Conservation (phyloP, 1,284 basidiomycete genomes). For the Naganishia sp. region DNA sequence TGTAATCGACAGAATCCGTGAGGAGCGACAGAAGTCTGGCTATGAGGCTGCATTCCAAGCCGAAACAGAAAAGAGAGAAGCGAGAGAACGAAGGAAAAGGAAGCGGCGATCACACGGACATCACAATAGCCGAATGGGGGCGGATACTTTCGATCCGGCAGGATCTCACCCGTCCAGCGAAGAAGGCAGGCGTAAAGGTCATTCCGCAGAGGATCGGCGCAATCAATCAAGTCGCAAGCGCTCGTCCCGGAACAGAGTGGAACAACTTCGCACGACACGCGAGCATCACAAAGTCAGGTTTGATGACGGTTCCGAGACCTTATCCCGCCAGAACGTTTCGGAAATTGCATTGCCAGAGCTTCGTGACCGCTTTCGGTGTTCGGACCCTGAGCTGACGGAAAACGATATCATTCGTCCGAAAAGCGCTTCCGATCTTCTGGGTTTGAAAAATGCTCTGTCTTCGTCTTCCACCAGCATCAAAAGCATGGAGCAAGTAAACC, state of each 20-base stretch:
- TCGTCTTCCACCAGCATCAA: conserved; percentile 23
- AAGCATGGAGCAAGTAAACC: conserved; percentile 1
- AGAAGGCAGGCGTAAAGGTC: conserved; percentile 5
- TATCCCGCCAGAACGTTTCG: not conserved
- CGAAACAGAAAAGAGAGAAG: conserved; percentile 26
- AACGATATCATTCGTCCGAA: conserved; percentile 44
- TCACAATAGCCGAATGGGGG: not conserved
- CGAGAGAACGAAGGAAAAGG: conserved; percentile 12
- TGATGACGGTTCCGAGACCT: not conserved
- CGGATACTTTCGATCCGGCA: not conserved
- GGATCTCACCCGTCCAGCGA: not conserved
- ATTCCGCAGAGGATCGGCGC: not conserved
- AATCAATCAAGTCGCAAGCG: conserved; percentile 3
- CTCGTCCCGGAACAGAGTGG: conserved; percentile 1
- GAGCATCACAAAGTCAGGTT: conserved; percentile 16
- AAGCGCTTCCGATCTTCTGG: conserved; percentile 49
- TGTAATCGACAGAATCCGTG: conserved; percentile 24
- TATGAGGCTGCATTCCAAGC: conserved; percentile 25
- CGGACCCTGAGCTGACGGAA: conserved; percentile 3
- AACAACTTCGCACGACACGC: conserved; percentile 8
- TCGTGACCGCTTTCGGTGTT: not conserved
- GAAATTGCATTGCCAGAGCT: not conserved
- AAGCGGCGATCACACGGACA: conserved; percentile 19
- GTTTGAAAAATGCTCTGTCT: conserved; percentile 34
- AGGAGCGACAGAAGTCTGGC: conserved; percentile 27